Conservation (phyloP, 176 grass and related monocot genomes). For the Musa acuminata region DNA sequence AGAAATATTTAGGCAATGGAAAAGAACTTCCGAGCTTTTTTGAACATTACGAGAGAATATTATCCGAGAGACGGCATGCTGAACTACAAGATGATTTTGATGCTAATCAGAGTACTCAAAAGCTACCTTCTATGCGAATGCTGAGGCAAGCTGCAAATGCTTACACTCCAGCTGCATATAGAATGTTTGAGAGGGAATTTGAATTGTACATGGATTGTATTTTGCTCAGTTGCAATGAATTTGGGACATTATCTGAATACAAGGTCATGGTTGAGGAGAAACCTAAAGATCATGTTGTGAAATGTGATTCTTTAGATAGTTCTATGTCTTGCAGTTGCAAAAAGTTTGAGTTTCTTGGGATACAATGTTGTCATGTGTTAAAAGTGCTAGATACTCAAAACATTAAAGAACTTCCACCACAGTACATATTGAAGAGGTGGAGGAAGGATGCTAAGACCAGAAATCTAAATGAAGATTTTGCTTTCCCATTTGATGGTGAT, state of each 20-base stretch:
- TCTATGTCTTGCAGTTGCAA: slow-evolving; percentile 15
- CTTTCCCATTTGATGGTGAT: not conserved
- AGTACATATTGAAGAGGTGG: slow-evolving; percentile 17
- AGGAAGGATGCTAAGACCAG: slow-evolving; percentile 19
- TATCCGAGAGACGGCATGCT: not conserved
- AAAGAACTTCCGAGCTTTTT: slow-evolving; percentile 1
- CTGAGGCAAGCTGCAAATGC: slow-evolving; percentile 20
- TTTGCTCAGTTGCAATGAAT: not conserved
- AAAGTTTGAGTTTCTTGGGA: slow-evolving; percentile 20
- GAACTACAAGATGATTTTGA: slow-evolving; percentile 5
- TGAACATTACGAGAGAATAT: slow-evolving; percentile 1
- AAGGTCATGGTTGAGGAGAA: slow-evolving; percentile 19
- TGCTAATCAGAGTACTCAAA: slow-evolving; percentile 2
- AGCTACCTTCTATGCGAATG: slow-evolving; percentile 8
- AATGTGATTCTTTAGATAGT: slow-evolving; percentile 11
- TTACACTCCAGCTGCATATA: slow-evolving; percentile 16
- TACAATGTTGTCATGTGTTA: slow-evolving; percentile 17
- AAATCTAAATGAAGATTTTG: not conserved
- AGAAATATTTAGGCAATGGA: slow-evolving; percentile 9
- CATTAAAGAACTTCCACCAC: slow-evolving; percentile 17
- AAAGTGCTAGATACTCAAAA: slow-evolving; percentile 17
- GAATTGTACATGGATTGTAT: slow-evolving; percentile 22
- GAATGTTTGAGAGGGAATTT: slow-evolving; percentile 16
- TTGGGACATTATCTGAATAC: slow-evolving; percentile 12
- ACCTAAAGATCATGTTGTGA: slow-evolving; percentile 7